Base-by-base conservation (phyloP, 495 filamentous ascomycete species). In the Evernia prunastri region DNA sequence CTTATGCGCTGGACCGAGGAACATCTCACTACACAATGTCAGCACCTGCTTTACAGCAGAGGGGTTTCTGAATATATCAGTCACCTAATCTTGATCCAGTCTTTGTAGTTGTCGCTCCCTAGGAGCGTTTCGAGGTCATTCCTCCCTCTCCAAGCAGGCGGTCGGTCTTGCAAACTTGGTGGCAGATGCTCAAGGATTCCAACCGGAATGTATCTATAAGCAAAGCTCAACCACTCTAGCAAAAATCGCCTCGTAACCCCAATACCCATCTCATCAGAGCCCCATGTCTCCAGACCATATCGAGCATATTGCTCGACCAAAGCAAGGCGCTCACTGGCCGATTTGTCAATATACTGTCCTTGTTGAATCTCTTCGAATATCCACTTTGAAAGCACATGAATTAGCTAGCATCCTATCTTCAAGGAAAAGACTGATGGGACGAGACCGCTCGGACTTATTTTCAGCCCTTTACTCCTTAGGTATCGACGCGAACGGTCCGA, bases 31-130 rank as follows among this genome's bases (percentile, higher is more conserved):
- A 60, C 31, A 33, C 54, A 51, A 33, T 59, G 49, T 74, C 45
- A 70, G 68, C 66, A 62, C 49, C n/a, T 59, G 57, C 49, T 57
- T 25, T n/a, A n/a, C n/a, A n/a, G 37, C 18, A 12, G 15, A 29
- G 53, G 47, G 1, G 29, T 20, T 23, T 33, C 15, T 23, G 36
- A 0, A 33, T 39, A n/a, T 37, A 15, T 18, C 61, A 43, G 20
- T 47, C 82, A 95, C 91, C 89, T 94, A 71, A 98, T 95, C 81
- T 96, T 97, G 69, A 98, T 89, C 94, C 94, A 98, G 75, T 98
- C 94, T 77, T 86, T 88, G 75, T 95, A 96, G 74, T 97, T 88
- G 43, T 83, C 83, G 77, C 92, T 96, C 13, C 84, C 87, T 76
- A 98, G 76, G 66, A 98, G 76, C 53, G 90, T 95, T 82, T 98